Evolutionary conservation across 2,329 filamentous ascomycete genomes (phyloP), one percentile per base, ranked within the genome.

Genomic region (Paraphaeosphaeria sporulosa): DNA sequence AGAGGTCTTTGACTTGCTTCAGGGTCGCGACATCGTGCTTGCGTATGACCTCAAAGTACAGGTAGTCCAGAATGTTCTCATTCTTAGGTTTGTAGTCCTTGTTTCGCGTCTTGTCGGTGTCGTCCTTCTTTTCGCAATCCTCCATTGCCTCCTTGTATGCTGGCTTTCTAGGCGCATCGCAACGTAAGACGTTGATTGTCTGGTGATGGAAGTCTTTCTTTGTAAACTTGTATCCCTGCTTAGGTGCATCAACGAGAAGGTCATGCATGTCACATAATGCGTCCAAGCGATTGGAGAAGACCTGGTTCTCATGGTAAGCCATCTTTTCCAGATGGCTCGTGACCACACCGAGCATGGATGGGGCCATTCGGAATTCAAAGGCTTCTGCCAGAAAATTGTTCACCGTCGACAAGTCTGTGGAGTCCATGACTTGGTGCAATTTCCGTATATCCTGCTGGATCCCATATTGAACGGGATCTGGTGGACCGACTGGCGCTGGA

Each of bases 321-420:
- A 89, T 75, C 4, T 78, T 81, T 53, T 91, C 88, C 61, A 90
- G 89, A 71, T 84, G 87, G 4, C 80, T 83, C 0, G 90, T 94
- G 57, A 86, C 88, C 0, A 79, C 78, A 0, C 91, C 91, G 2
- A 94, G 81, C 25, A 88, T 76, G 7, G 81, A 84, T 1, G 82
- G 81, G 44, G 83, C 74, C 71, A 87, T 81, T 32, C 86, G 86
- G 71, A 91, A 91, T 0, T 72, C 67, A 48, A 93, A 85, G 3
- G 84, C 83, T 21, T 79, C 73, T 40, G 75, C 67, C 0, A 92
- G 70, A 64, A 90, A 87, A 1, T 79, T 73, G 0, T 78, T 70
- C 0, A 83, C 74, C 1, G 74, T 77, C 4, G 57, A 21, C 1
- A 65, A 49, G 19, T 73, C 49, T 1, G 60, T 48, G 0, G 67